phyloP scores from a whole-genome alignment of 495 filamentous ascomycete species.

The Penicillium arizonense region DNA sequence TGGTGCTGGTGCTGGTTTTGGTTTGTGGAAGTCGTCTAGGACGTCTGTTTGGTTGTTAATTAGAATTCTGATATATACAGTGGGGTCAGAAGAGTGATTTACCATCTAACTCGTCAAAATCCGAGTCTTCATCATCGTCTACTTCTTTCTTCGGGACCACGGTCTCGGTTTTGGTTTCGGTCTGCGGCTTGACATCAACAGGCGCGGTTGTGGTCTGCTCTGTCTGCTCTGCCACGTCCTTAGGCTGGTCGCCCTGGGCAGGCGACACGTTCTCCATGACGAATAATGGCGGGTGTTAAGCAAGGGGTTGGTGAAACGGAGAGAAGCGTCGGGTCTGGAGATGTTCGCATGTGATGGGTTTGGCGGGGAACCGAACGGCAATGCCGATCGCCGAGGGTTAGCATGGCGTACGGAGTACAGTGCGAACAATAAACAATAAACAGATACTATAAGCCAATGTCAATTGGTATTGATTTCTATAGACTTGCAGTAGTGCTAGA shows the following conservation, averaged over 20 bases:
- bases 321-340: not conserved
- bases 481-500: too few species aligned
- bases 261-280: slow-evolving; percentile 9
- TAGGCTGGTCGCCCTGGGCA: not conserved
- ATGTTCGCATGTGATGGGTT: slow-evolving; percentile 23
- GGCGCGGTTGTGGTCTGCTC: not conserved
- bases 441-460: not conserved
- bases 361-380: slow-evolving; percentile 25
- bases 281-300: too few species aligned
- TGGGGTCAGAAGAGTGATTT: not conserved
- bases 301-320: not conserved
- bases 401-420: not conserved
- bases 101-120: slow-evolving; percentile 92
- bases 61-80: not conserved
- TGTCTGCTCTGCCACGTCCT: not conserved
- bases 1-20: slow-evolving; percentile 44
- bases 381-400: slow-evolving; percentile 26
- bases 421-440: too few species aligned
- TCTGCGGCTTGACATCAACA: not conserved
- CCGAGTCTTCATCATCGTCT: slow-evolving; percentile 50
- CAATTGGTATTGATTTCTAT: too few species aligned
- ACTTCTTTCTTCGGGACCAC: slow-evolving; percentile 9
- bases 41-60: slow-evolving; percentile 57
- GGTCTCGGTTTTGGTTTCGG: slow-evolving; percentile 9
- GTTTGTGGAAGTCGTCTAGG: slow-evolving; percentile 78